Conservation (phyloP, 805 yeast genomes). For the Wickerhamomyces queroliae region DNA sequence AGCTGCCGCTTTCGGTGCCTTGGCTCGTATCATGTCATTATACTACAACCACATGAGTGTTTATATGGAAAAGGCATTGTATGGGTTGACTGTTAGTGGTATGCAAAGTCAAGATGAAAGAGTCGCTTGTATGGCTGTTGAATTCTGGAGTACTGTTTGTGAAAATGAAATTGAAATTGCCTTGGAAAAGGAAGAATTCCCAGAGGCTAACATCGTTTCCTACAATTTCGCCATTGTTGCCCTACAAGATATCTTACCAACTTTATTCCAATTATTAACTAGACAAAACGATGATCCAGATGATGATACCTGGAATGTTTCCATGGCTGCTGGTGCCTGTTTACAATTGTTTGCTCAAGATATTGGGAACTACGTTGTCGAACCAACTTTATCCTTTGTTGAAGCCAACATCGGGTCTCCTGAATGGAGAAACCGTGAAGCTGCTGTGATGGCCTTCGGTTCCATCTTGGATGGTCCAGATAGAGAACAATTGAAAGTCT, state of each 20-base stretch:
- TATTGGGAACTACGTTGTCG: slow-evolving; percentile 81
- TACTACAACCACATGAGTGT: slow-evolving; percentile 88
- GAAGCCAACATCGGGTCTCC: slow-evolving; percentile 56
- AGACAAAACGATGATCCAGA: slow-evolving; percentile 91
- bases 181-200: slow-evolving; percentile 57
- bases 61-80: slow-evolving; percentile 96
- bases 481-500: slow-evolving; percentile 53
- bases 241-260: slow-evolving; percentile 79
- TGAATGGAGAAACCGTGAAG: slow-evolving; percentile 88
- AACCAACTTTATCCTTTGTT: slow-evolving; percentile 80
- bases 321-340: slow-evolving; percentile 99
- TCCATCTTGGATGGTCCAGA: slow-evolving; percentile 95
- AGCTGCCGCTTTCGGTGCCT: slow-evolving; percentile 93
- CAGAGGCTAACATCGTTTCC: slow-evolving; percentile 43
- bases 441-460: slow-evolving; percentile 99
- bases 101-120: slow-evolving; percentile 80
- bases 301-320: slow-evolving; percentile 95
- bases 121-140: slow-evolving; percentile 97
- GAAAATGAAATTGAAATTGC: slow-evolving; percentile 90
- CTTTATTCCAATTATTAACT: slow-evolving; percentile 70
- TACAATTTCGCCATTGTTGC: slow-evolving; percentile 86
- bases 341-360: slow-evolving; percentile 89
- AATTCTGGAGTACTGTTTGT: slow-evolving; percentile 99
- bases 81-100: slow-evolving; percentile 82
- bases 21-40: slow-evolving; percentile 84